phyloP scores from a whole-genome alignment of 768 basidiomycete genomes.

The Ramaria rubella region DNA sequence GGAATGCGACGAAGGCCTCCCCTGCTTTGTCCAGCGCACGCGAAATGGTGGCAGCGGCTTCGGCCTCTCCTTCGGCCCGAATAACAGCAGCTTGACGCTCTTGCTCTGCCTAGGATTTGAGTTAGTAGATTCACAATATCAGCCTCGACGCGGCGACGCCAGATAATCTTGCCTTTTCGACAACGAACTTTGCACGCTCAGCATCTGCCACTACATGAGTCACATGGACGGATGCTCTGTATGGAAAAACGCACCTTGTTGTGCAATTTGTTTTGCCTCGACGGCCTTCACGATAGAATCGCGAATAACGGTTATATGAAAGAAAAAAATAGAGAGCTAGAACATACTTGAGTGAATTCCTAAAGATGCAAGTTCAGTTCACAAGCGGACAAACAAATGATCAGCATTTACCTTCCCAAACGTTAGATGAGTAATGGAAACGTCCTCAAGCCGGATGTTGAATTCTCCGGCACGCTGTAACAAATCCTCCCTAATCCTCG shows the following conservation, averaged over 20 bases:
- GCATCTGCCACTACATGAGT: conserved; percentile 54
- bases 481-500: conserved; percentile 86
- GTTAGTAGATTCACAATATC: not conserved
- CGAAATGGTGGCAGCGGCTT: conserved; percentile 92
- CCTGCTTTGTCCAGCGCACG: conserved; percentile 88
- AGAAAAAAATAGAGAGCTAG: not conserved
- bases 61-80: conserved; percentile 96
- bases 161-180: conserved; percentile 75
- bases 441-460: conserved; percentile 91
- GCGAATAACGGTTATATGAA: not conserved
- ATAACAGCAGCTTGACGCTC: conserved; percentile 98
- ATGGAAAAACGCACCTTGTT: conserved; percentile 64
- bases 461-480: conserved; percentile 94
- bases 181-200: conserved; percentile 97
- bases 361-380: conserved; percentile 23
- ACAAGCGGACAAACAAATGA: not conserved
- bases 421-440: conserved; percentile 89
- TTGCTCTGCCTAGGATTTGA: conserved; percentile 77
- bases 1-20: conserved; percentile 89
- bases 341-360: conserved; percentile 74
- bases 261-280: conserved; percentile 98
- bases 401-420: conserved; percentile 82
- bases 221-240: not conserved
- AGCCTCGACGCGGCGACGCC: not conserved
- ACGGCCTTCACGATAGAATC: conserved; percentile 54